These are phyloP conservation scores for Cupressus sempervirens DNA, from an alignment of 75 land plant species.

Conservation along the genomic window DNA sequence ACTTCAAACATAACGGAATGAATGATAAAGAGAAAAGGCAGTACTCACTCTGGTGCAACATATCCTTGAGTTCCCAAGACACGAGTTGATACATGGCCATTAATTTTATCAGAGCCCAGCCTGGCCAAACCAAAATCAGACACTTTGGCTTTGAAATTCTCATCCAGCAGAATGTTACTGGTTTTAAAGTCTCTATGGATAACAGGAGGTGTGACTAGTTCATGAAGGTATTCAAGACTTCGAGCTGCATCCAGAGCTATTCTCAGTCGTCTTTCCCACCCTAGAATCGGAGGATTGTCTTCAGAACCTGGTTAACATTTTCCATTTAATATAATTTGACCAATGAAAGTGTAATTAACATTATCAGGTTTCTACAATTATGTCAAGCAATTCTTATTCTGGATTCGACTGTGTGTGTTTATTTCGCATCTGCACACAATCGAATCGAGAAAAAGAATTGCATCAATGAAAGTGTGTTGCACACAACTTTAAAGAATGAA, in stretches of 20 bases:
- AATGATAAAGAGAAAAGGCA: background rate
- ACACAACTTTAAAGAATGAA: background rate
- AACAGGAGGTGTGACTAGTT: slow-evolving; percentile 13
- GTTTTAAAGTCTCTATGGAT: slow-evolving; percentile 57
- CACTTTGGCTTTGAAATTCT: slow-evolving; percentile 77
- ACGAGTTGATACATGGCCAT: slow-evolving; percentile 58
- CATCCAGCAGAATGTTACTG: slow-evolving; percentile 78
- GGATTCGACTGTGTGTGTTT: too few species aligned
- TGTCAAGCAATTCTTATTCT: too few species aligned
- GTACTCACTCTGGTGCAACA: slow-evolving; percentile 80
- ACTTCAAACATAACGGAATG: background rate
- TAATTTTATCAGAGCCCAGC: slow-evolving; percentile 52
- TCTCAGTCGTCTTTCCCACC: slow-evolving; percentile 59
- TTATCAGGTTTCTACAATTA: too few species aligned
- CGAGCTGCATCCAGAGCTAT: slow-evolving; percentile 72
- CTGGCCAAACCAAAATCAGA: slow-evolving; percentile 85
- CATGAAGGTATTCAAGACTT: slow-evolving; percentile 42
- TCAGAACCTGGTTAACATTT: slow-evolving; percentile 20
- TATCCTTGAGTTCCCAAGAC: slow-evolving; percentile 84
- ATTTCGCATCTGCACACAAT: too few species aligned
- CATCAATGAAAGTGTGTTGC: too few species aligned
- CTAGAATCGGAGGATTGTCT: slow-evolving; percentile 25
- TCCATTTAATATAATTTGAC: background rate
- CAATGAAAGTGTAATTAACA: too few species aligned
- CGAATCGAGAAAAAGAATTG: too few species aligned